Conservation (phyloP, 495 filamentous ascomycete genomes). For the Aspergillus hancockii region DNA sequence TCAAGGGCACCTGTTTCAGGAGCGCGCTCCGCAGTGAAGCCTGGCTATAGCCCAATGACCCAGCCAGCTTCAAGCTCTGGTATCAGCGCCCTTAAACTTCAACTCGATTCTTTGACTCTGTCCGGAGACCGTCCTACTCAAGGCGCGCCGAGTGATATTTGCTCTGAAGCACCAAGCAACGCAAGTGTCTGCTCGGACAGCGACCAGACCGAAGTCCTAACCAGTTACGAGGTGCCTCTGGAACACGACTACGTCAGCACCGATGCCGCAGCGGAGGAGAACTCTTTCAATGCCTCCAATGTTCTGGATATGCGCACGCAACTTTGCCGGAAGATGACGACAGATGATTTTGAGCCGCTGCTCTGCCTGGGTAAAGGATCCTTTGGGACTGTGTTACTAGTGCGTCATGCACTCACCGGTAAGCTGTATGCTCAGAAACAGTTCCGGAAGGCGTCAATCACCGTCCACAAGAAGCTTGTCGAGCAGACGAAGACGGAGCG, state of each 20-base stretch:
- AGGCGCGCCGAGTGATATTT: conserved; percentile 30
- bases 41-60: conserved; percentile 54
- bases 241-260: conserved; percentile 85
- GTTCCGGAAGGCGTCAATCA: conserved; percentile 91
- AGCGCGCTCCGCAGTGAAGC: conserved; percentile 25
- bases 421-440: conserved; percentile 97
- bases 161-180: conserved; percentile 51
- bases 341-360: conserved; percentile 86
- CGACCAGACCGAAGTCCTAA: conserved; percentile 57
- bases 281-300: conserved; percentile 21
- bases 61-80: conserved; percentile 63
- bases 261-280: conserved; percentile 53
- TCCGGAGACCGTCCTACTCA: conserved; percentile 40
- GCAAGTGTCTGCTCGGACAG: conserved; percentile 59
- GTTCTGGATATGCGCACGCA: conserved; percentile 38
- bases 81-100: conserved; percentile 75
- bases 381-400: conserved; percentile 89
- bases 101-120: conserved; percentile 68
- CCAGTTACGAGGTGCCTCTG: conserved; percentile 86
- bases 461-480: conserved; percentile 87
- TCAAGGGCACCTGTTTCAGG: conserved; percentile 44
- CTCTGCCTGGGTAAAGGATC: conserved; percentile 96
- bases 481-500: conserved; percentile 98
- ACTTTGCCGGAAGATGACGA: conserved; percentile 78
- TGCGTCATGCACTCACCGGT: conserved; percentile 83